Conservation (phyloP, 2,329 filamentous ascomycete genomes). For the Emydomyces testavorans region DNA sequence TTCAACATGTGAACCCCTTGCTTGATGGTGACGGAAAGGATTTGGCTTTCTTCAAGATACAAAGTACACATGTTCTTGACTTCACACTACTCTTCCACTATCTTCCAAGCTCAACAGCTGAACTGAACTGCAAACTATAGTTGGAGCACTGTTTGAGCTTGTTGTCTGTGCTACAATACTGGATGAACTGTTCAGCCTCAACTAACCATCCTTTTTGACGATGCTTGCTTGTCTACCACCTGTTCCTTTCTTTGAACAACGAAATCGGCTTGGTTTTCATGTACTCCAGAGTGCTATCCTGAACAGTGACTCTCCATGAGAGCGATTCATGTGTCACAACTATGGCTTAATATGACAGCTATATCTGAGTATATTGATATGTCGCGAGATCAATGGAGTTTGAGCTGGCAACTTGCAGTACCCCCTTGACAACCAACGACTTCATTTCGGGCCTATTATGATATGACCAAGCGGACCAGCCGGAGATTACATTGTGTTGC, state of each 20-base stretch:
- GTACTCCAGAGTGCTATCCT: not conserved
- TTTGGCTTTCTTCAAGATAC: too few relatives aligned
- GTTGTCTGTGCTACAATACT: not conserved
- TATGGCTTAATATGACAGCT: not conserved
- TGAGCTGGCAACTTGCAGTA: not conserved
- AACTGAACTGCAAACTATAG: too few relatives aligned
- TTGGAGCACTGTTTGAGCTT: too few relatives aligned
- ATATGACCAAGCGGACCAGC: too few relatives aligned
- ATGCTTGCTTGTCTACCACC: not conserved
- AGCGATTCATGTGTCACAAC: not conserved
- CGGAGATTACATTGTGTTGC: too few relatives aligned
- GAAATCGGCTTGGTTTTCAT: not conserved
- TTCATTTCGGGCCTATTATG: too few relatives aligned
- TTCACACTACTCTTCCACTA: too few relatives aligned
- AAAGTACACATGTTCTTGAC: too few relatives aligned
- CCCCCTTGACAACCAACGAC: not conserved
- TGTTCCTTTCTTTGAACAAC: not conserved
- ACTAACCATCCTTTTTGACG: not conserved
- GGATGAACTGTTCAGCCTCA: not conserved
- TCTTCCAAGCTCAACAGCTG: too few relatives aligned
- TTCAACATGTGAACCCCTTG: too few relatives aligned
- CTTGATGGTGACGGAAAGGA: too few relatives aligned
- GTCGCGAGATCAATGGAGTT: not conserved
- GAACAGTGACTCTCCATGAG: not conserved
- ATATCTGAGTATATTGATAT: not conserved